These are phyloP conservation scores for Endothia cerciana DNA, from an alignment of 2,329 filamentous ascomycete species.

Conservation along the genomic window DNA sequence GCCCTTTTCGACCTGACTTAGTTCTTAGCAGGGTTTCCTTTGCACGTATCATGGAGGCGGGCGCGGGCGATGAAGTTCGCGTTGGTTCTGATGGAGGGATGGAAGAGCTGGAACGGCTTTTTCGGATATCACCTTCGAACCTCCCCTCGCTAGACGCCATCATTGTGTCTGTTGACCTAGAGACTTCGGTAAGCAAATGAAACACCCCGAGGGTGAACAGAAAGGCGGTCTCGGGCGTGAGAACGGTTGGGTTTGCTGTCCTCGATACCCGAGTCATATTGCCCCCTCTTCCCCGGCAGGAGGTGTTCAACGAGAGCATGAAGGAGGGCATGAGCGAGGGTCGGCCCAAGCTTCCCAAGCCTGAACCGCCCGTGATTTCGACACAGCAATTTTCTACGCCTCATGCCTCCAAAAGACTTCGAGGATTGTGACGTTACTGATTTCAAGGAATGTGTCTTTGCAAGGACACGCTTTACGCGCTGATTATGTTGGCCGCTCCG, in stretches of 20 bases:
- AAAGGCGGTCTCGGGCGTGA: slow-evolving; percentile 11
- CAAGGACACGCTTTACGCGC: background rate
- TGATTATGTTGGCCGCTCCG: too few relatives aligned
- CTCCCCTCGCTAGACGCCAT: slow-evolving; percentile 2
- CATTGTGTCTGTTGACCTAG: slow-evolving; percentile 15
- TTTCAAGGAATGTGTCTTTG: slow-evolving; percentile 11
- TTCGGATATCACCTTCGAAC: slow-evolving; percentile 9
- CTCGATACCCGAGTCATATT: slow-evolving; percentile 8
- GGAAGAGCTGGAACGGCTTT: slow-evolving; percentile 2
- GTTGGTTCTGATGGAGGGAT: slow-evolving; percentile 9
- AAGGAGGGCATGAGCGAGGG: background rate
- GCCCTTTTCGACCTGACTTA: too few relatives aligned
- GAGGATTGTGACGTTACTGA: slow-evolving; percentile 13
- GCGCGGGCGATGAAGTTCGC: too few relatives aligned
- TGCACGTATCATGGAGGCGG: too few relatives aligned
- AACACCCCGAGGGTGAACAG: slow-evolving; percentile 5
- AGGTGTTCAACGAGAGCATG: slow-evolving; percentile 1
- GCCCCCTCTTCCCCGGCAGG: background rate
- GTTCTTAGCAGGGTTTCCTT: too few relatives aligned
- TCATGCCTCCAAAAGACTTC: slow-evolving; percentile 13
- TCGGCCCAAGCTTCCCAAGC: background rate
- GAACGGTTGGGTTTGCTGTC: slow-evolving; percentile 7
- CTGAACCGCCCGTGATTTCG: too few relatives aligned
- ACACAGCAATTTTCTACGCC: slow-evolving; percentile 9
- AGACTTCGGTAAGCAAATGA: slow-evolving; percentile 7